Evolutionary conservation across 2,329 filamentous ascomycete species (phyloP).

Genomic region (Diaporthe helianthi): DNA sequence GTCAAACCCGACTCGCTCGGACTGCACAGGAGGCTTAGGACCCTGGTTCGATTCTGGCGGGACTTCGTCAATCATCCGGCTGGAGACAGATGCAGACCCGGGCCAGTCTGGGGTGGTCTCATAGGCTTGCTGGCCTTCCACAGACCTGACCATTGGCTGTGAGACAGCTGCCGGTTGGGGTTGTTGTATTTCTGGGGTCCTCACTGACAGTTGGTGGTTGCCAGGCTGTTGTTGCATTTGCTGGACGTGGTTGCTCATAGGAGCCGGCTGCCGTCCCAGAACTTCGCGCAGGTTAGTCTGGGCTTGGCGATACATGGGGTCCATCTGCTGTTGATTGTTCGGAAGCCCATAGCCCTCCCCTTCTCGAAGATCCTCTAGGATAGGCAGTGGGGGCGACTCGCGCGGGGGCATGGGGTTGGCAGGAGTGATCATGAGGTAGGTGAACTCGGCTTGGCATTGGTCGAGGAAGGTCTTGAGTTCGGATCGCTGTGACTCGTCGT

Average conservation of each 20-base stretch:
- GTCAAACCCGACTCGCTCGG: conserved; percentile 53
- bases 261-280: conserved; percentile 45
- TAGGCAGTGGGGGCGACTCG: conserved; percentile 64
- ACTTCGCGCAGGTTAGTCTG: conserved; percentile 29
- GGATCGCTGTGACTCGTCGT: conserved; percentile 58
- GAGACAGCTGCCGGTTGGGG: conserved; percentile 50
- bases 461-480: conserved; percentile 68
- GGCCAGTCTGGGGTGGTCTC: conserved; percentile 45
- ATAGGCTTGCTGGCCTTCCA: conserved; percentile 40
- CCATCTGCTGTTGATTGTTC: conserved; percentile 50
- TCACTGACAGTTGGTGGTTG: conserved; percentile 39
- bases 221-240: conserved; percentile 47
- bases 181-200: conserved; percentile 43
- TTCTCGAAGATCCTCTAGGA: conserved; percentile 66
- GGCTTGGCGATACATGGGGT: conserved; percentile 34
- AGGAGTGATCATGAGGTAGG: conserved; percentile 72
- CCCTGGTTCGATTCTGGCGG: conserved; percentile 45
- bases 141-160: conserved; percentile 36
- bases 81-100: conserved; percentile 38
- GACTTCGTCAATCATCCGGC: conserved; percentile 38
- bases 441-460: conserved; percentile 70
- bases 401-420: conserved; percentile 71
- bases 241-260: conserved; percentile 58
- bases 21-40: conserved; percentile 48
- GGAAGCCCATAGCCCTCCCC: conserved; percentile 57